Base-by-base conservation (phyloP, 225 moss, liverwort and hornwort species). In the Sphagnum contortum region DNA sequence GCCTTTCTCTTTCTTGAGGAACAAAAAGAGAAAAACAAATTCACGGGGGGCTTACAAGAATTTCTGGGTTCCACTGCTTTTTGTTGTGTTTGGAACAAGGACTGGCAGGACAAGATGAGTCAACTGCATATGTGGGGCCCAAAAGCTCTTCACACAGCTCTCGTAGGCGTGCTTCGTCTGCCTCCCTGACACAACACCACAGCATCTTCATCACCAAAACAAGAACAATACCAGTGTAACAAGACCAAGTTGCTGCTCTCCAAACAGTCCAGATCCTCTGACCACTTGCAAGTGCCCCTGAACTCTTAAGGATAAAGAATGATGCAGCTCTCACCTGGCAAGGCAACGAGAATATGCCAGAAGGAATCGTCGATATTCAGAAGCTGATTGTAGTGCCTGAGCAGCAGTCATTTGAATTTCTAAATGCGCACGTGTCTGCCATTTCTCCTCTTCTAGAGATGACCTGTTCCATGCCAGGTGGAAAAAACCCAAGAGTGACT, bases 91-190 rank as follows among this genome's bases (percentile, higher is more conserved):
- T 62, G 52, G 59, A 52, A 45, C 14, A 59, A 46, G 57, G 65
- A 5, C 49, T 66, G 51, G 64, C 60, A 62, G 70, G 67, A 68
- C 70, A 59, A 9, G 70, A 50, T 46, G 52, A 9, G 9, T 66
- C 71, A 9, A 66, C 68, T 66, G 60, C 53, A 60, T 84, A 78
- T 62, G 82, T 69, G 5, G 92, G 92, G 49, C 92, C 92, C 70
- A 98, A 62, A 50, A 98, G 65, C 74, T 92, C 92, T 70, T 98
- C 92, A 81, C 96, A 98, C 5, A 98, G 83, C 68, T 98, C 96
- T 79, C 92, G 77, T 50, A 98, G 73, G 66, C 92, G 88, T 57
- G 90, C 72, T 71, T 90, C 92, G 66, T 98, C 96, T 10, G 77
- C 89, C 74, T 89, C 90, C 78, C 89, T 92, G 56, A 44, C 47